Conservation (phyloP, 2,329 filamentous ascomycete genomes). For the Diaporthe amygdali region DNA sequence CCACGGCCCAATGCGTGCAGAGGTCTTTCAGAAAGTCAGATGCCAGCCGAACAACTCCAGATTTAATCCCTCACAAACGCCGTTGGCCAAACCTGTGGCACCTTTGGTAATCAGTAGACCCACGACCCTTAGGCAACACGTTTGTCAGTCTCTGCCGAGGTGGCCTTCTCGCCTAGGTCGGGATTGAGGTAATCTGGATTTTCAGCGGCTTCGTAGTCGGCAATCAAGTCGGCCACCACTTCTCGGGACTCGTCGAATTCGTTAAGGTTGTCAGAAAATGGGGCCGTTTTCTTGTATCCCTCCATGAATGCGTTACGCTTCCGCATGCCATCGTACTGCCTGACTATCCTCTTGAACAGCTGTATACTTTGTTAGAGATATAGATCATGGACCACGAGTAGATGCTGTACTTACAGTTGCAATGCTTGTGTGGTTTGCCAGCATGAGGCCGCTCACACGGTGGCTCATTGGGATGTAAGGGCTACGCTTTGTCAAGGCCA, state of each 20-base stretch:
- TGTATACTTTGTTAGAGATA: conserved; percentile 35
- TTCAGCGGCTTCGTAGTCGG: conserved; percentile 96
- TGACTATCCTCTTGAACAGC: conserved; percentile 92
- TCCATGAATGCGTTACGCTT: conserved; percentile 98
- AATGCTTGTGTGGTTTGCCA: conserved; percentile 97
- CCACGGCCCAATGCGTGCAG: conserved; percentile 12
- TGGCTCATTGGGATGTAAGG: conserved; percentile 95
- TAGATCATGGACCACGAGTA: not conserved
- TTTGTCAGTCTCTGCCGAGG: conserved; percentile 59
- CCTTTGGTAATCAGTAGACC: not conserved
- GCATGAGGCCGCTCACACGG: conserved; percentile 93
- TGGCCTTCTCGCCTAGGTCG: conserved; percentile 59
- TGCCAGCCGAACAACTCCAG: not conserved
- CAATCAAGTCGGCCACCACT: conserved; percentile 88
- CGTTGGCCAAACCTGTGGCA: not conserved
- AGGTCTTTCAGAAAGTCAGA: not conserved
- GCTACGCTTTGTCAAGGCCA: conserved; percentile 93
- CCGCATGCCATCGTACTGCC: conserved; percentile 90
- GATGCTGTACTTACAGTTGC: conserved; percentile 67
- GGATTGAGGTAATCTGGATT: conserved; percentile 87
- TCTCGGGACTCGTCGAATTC: conserved; percentile 96
- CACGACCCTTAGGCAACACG: conserved; percentile 43
- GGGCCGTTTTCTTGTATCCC: conserved; percentile 92
- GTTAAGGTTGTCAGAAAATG: conserved; percentile 87
- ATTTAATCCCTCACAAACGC: conserved; percentile 15